These are phyloP conservation scores for Avena eriantha DNA, from an alignment of 176 grass and related monocot genomes.

Conservation along the genomic window DNA sequence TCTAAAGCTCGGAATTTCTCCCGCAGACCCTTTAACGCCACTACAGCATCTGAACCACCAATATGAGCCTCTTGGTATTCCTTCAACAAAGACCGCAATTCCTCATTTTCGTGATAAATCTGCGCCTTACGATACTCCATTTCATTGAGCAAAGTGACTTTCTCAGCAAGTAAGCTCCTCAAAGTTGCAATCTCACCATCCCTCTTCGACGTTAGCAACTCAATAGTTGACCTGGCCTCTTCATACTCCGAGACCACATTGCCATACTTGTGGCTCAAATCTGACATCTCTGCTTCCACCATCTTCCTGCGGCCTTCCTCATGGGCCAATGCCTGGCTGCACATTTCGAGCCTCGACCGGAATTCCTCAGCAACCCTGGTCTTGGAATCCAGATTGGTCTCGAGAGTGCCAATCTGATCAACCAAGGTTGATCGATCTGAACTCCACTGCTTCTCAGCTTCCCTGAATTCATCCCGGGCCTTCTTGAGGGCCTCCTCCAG, in stretches of 20 bases:
- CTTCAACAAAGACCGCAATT: constrained; percentile 60
- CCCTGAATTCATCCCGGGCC: constrained; percentile 61
- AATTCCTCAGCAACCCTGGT: constrained; percentile 63
- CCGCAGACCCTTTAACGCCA: constrained; percentile 47
- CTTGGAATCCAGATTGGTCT: constrained; percentile 60
- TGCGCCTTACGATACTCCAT: constrained; percentile 63
- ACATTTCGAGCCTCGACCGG: constrained; percentile 60
- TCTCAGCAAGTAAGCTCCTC: constrained; percentile 74
- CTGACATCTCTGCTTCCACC: constrained; percentile 67
- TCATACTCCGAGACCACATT: constrained; percentile 69
- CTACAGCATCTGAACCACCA: constrained; percentile 48
- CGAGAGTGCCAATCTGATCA: constrained; percentile 57
- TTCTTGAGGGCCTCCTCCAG: constrained; percentile 83
- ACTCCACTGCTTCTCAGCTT: constrained; percentile 57
- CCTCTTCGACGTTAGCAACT: constrained; percentile 55
- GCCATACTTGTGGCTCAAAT: constrained; percentile 55
- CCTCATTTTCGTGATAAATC: constrained; percentile 70
- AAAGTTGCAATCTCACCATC: constrained; percentile 75
- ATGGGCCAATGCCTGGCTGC: constrained; percentile 70
- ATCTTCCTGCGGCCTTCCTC: constrained; percentile 86
- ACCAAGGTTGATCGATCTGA: constrained; percentile 63
- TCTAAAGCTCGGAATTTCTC: constrained; percentile 75
- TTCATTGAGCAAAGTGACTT: constrained; percentile 70
- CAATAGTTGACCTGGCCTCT: constrained; percentile 64
- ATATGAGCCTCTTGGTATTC: constrained; percentile 79